Percentiles rank a stretch among this genome's conserved stretches.
Evolutionary conservation across 139 green algal genomes (phyloP).

Genomic region (Trebouxia sp.): DNA sequence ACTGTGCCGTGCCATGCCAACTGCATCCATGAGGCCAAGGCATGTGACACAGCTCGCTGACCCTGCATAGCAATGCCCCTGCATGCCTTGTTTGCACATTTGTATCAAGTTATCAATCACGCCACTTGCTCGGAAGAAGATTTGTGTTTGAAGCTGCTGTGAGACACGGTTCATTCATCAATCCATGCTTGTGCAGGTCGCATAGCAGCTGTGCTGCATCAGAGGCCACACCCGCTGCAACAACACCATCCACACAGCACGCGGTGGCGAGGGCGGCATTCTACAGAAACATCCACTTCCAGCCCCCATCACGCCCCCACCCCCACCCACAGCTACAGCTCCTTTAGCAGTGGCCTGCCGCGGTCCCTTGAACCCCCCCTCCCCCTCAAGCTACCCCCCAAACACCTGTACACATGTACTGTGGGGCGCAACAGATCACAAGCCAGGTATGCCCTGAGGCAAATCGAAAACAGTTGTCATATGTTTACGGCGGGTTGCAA

Average conservation of each 20-base stretch:
- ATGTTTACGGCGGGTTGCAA: too few species aligned
- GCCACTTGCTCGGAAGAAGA: too few species aligned
- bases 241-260: neutral
- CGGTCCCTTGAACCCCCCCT: slow-evolving; percentile 14
- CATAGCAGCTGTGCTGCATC: too few species aligned
- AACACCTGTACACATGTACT: slow-evolving; percentile 85
- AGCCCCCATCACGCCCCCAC: neutral
- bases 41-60: too few species aligned
- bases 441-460: too few species aligned
- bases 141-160: too few species aligned
- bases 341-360: slow-evolving; percentile 10
- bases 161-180: too few species aligned
- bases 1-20: too few species aligned
- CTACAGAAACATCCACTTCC: neutral
- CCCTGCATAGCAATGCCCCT: neutral
- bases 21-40: too few species aligned
- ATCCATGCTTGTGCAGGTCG: too few species aligned
- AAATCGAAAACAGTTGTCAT: too few species aligned
- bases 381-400: slow-evolving; percentile 68
- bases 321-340: slow-evolving; percentile 8
- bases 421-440: slow-evolving; percentile 68
- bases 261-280: neutral
- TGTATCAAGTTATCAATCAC: neutral
- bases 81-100: neutral
- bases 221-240: neutral